phyloP scores from a whole-genome alignment of 1,284 basidiomycete genomes.

The Fomitopsis schrenkii region DNA sequence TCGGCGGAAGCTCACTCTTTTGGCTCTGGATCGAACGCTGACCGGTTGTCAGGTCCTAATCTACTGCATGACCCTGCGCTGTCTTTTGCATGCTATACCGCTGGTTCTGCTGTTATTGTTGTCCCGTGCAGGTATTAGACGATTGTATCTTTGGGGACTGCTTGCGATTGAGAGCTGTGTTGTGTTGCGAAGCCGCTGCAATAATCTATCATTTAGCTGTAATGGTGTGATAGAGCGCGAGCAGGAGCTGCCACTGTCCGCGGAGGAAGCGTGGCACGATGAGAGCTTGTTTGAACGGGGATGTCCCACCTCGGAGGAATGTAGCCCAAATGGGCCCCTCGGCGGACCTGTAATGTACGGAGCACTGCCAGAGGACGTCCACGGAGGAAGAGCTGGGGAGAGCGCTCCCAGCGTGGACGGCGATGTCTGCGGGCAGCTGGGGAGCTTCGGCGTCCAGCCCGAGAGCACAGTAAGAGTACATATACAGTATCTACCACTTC shows the following conservation, averaged over 20 bases:
- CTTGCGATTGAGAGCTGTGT: background rate
- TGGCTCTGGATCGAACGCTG: slow-evolving; percentile 43
- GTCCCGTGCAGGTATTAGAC: slow-evolving; percentile 7
- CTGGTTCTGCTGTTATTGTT: background rate
- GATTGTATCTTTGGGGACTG: background rate
- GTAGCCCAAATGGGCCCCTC: background rate
- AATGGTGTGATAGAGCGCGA: background rate
- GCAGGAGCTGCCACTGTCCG: background rate
- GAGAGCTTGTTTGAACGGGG: background rate
- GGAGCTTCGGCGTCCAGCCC: no score
- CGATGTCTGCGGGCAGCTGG: background rate
- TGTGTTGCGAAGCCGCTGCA: background rate
- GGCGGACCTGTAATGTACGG: background rate
- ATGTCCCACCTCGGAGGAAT: background rate
- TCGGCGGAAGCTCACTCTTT: slow-evolving; percentile 9
- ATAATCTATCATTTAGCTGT: background rate
- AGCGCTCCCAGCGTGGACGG: background rate
- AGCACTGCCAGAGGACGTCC: background rate
- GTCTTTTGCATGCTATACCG: background rate
- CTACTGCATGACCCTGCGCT: slow-evolving; percentile 4
- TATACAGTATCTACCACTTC: background rate
- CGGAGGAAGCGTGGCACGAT: background rate
- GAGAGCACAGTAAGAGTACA: background rate
- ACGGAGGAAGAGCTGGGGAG: no score
- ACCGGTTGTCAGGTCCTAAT: slow-evolving; percentile 71